Base-by-base conservation (phyloP, 208 protist genomes). In the Willaertia magna region DNA sequence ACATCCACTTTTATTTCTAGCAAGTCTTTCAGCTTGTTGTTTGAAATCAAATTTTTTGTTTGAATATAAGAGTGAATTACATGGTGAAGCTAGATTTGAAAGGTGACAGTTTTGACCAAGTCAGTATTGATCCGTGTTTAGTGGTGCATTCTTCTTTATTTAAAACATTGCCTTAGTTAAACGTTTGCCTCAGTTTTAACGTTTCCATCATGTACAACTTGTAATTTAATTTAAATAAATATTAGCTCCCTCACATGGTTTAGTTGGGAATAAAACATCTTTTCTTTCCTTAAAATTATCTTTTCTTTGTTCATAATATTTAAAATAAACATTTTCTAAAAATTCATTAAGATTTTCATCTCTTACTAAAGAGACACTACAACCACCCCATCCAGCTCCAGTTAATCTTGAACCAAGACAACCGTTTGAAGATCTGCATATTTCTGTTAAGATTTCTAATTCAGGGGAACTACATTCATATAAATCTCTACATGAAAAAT, bases 351-450 rank as follows among this genome's bases (percentile, higher is more conserved):
- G 2, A 49, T 30, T 26, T 51, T 79, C 75, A 39, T 46, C 34
- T 34, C n/a, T 12, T 2, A 79, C 75, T 1, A 46, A 30, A 34
- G 44, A 74, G 4, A 86, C 67, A 74, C 1, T 11, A 47, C 75
- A 89, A 43, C 85, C 86, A 47, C 89, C 89, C 89, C 89, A 91
- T 9, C 89, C 89, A 42, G 89, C 89, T 48, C 89, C 89, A 26
- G 88, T 91, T 16, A 91, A 67, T 49, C 89, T 55, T 16, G 85
- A 88, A 22, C 88, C 88, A 6, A 87, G 76, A 1, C 86, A 86
- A 74, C 87, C 87, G 34, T 46, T 46, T 46, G 85, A 48, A 11
- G 26, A 40, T 42, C 84, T 59, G 43, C 79, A 89, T 7, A 91
- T 67, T 9, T 30, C 1, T 3, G 89, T 91, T 1, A 91, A 48